phyloP scores from a whole-genome alignment of 164 flowering plant genomes.

The Chloranthus sessilifolius region DNA sequence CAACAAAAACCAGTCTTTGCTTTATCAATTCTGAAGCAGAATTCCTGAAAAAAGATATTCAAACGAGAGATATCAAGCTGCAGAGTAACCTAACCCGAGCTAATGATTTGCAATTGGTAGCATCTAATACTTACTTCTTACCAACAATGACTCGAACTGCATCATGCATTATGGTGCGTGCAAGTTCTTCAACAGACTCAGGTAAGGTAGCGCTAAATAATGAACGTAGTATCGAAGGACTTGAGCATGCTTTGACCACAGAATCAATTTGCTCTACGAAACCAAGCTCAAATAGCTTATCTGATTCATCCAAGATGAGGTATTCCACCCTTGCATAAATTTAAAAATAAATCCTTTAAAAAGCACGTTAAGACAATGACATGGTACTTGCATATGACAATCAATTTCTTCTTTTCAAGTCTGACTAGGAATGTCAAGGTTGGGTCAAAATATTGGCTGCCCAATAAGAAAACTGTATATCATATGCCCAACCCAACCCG shows the following conservation, averaged over 20 bases:
- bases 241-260: constrained; percentile 90
- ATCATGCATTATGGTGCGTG: constrained; percentile 96
- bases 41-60: constrained; percentile 52
- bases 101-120: background rate
- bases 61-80: background rate
- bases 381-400: background rate
- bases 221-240: constrained; percentile 79
- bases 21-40: constrained; percentile 76
- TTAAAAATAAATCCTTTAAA: background rate
- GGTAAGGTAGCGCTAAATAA: constrained; percentile 96
- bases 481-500: too few relatives aligned
- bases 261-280: constrained; percentile 83
- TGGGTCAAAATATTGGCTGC: too few relatives aligned
- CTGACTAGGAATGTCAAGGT: too few relatives aligned
- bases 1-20: constrained; percentile 78
- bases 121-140: constrained; percentile 63
- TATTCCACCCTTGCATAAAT: constrained; percentile 77
- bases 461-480: too few relatives aligned
- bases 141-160: constrained; percentile 94
- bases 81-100: background rate
- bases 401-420: too few relatives aligned
- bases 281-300: constrained; percentile 89
- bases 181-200: constrained; percentile 91
- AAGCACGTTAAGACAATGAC: background rate
- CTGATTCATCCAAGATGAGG: constrained; percentile 93